Percentiles rank a stretch among this genome's conserved stretches.
These are phyloP conservation scores for Yamadazyma sp. DNA, from an alignment of 1,139 yeast genomes.

Conservation along the genomic window DNA sequence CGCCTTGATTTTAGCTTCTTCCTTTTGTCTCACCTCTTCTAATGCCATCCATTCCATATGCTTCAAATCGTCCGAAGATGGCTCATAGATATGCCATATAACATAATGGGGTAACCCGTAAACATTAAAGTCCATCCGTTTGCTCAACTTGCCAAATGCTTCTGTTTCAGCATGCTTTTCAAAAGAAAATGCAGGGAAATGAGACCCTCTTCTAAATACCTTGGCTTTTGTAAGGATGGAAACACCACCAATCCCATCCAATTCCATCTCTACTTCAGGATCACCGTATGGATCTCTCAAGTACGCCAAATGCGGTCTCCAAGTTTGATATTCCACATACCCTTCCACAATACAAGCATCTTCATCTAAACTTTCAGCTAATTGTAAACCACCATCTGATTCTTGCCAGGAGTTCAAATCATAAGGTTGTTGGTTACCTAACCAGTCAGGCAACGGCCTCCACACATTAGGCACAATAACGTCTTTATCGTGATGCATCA, in stretches of 20 bases:
- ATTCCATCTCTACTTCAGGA: conserved; percentile 81
- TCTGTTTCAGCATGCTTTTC: conserved; percentile 93
- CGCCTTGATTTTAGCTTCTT: conserved; percentile 64
- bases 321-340: conserved; percentile 86
- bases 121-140: conserved; percentile 78
- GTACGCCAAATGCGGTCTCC: conserved; percentile 90
- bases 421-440: conserved; percentile 86
- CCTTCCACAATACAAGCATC: conserved; percentile 93
- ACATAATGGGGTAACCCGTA: conserved; percentile 88
- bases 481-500: conserved; percentile 55
- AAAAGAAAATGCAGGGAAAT: conserved; percentile 88
- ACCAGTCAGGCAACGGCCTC: conserved; percentile 90
- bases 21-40: conserved; percentile 75
- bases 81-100: conserved; percentile 91
- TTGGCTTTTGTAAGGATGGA: conserved; percentile 77
- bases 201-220: conserved; percentile 78
- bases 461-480: conserved; percentile 81
- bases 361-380: conserved; percentile 76
- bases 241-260: conserved; percentile 92
- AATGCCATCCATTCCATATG: conserved; percentile 98
- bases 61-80: conserved; percentile 80
- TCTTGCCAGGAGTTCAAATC: conserved; percentile 93
- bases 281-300: conserved; percentile 85
- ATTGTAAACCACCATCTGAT: conserved; percentile 75
- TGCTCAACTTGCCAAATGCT: conserved; percentile 85